Base-by-base conservation (phyloP, 352 stramenopile genomes). In the Phytopythium cucurbitacearum region DNA sequence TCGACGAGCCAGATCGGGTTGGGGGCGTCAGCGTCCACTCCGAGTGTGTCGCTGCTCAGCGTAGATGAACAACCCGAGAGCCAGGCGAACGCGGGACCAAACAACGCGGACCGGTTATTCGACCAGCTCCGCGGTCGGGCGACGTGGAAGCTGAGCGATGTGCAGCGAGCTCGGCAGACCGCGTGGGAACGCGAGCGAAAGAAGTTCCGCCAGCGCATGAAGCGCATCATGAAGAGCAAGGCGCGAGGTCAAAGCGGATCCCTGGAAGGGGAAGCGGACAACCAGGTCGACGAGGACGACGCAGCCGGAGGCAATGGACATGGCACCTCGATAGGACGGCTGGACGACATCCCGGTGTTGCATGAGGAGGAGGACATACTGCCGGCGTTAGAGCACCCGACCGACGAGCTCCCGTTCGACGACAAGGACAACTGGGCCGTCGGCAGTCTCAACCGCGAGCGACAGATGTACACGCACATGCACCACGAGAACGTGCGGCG, bases 351-450 rank as follows among this genome's bases (percentile, higher is more conserved):
- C 3, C 43, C 38, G 16, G 16, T 42, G 0, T 13, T 63, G 8
- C 52, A 67, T 3, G 36, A 54, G 33, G 28, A 52, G 11, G 45
- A 67, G 12, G 40, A 50, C 0, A 64, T 86, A 5, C 48, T 85
- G 13, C 72, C 79, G 7, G 65, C 54, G 0, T 48, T 87, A 3
- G 69, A 79, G 40, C 68, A 73, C n/a, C 59, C 62, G 0, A 59
- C 65, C 3, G 64, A 87, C 13, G 59, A 77, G 0, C 46, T 90
- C 13, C 72, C 76, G 3, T 93, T 85, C 15, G 65, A 71, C 3
- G 80, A 91, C 64, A 93, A 91, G 49, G 80, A 89, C 57, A 91
- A 93, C 51, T 93, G 82, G 82, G 71, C 61, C 4, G 71, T 93
- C 12, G 78, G 81, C 0, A 88, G 80, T 55, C 51, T 90, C 38